Conservation (phyloP, 805 yeast genomes). For the Ascoidea rubescens region DNA sequence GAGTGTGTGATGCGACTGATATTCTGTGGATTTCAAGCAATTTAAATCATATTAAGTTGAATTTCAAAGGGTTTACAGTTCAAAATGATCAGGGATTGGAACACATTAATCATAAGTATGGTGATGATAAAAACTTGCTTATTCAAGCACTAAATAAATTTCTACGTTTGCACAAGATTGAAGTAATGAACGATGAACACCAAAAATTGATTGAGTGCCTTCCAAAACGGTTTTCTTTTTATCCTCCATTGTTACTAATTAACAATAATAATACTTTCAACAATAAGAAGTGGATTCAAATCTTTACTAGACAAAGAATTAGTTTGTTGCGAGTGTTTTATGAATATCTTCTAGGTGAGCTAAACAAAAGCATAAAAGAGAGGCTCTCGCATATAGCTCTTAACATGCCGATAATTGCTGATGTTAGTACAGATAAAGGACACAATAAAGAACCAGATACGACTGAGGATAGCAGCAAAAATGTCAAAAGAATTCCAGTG, state of each 20-base stretch:
- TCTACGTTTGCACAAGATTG: not conserved
- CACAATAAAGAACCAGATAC: conserved; percentile 25
- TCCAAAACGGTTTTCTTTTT: conserved; percentile 47
- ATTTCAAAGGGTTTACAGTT: not conserved
- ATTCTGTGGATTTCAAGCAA: too few species aligned
- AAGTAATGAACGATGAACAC: not conserved
- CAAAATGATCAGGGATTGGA: not conserved
- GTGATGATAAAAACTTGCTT: too few species aligned
- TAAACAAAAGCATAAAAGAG: conserved; percentile 9
- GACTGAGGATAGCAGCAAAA: conserved; percentile 18
- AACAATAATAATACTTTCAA: conserved; percentile 35
- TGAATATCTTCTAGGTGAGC: conserved; percentile 12
- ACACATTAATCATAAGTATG: too few species aligned
- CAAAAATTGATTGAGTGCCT: conserved; percentile 5
- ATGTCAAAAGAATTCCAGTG: conserved; percentile 42
- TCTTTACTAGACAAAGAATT: not conserved
- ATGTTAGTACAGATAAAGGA: not conserved
- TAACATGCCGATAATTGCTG: conserved; percentile 45
- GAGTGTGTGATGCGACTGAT: too few species aligned
- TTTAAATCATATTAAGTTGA: too few species aligned
- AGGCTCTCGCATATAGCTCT: conserved; percentile 48
- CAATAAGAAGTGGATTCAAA: conserved; percentile 20
- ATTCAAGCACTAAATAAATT: not conserved
- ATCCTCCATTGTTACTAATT: conserved; percentile 54
- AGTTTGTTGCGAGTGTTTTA: conserved; percentile 11